Evolutionary conservation across 768 basidiomycete genomes (phyloP), one percentile per base, ranked within the genome.

Genomic region (Boletus subcaerulescens): DNA sequence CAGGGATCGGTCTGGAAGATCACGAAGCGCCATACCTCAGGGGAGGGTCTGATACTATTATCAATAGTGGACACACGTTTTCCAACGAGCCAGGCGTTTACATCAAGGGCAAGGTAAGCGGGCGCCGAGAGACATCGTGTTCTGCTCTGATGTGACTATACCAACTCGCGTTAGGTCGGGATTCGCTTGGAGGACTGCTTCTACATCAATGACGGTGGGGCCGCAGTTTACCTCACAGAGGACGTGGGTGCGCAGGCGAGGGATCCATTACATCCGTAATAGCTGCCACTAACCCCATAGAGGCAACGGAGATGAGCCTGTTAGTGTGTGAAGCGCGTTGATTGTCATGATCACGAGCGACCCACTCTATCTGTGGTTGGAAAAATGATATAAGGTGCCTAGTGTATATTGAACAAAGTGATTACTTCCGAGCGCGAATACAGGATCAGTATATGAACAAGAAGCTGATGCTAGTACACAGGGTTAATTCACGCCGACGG

Each of bases 151-250:
- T 29, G 46, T 29, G n/a, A 42, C 45, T 60, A 48, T 57, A 45
- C 55, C 55, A 43, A 20, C 45, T 57, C 50, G 49, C 47, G 53
- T 62, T 53, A 87, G 85, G 77, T 91, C 26, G 91, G 92, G 2
- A 80, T 93, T 17, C 80, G 91, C 42, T 71, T 95, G 49, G 91
- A 94, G 66, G 93, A 94, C 63, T 93, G 91, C 63, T 87, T 90
- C 64, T 86, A 80, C 61, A 79, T 93, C 53, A 66, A 78, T 51
- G 74, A 77, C 10, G 63, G 71, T n/a, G 87, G 89, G 0, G 60
- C 55, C 1, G 73, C 84, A 0, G 71, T 78, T 31, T 82, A 81
- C 69, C 76, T 93, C 29, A 92, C 89, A 1, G 79, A 72, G 22
- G 80, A 77, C 14, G 81, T 84, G 22, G 88, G 88, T 10, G 87